Base-by-base conservation (phyloP, 345 rosid genomes). In the Acer saccharum region DNA sequence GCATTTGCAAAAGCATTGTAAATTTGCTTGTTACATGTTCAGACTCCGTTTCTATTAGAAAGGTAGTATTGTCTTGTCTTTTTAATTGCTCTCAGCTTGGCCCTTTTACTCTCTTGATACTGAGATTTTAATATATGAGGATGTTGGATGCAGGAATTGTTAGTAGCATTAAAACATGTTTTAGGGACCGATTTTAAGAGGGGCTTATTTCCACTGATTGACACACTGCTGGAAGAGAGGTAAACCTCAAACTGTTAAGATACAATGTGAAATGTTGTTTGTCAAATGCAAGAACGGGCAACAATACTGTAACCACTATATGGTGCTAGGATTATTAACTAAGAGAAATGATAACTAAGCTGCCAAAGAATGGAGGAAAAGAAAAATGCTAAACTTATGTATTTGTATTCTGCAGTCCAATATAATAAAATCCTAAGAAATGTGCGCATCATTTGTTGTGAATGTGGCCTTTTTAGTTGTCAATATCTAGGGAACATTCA, bases 11-110 rank as follows among this genome's bases (percentile, higher is more conserved):
- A 81, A 96, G 99, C 88, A 96, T 96, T 86, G 99, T 96, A 62
- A 94, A 92, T 86, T 85, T 96, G 84, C 99, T 96, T 81, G 97
- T 96, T 69, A 96, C 99, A 65, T 96, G 99, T 85, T 92, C 99
- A 54, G 99, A 94, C 79, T 94, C 98, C 21, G 99, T 93, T 29
- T 89, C 99, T 65, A 96, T 92, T 77, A 88, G 98, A 85, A 96
- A 93, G 97, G 99, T 92, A 75, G 77, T 23, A 44, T 35, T 65
- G 3, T 78, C 58, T 67, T 64, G 27, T 55, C 57, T 16, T 77
- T 75, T n/a, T 25, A 21, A 23, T 29, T 69, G 50, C 54, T 69
- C 62, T 73, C 35, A 57, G 71, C 54, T 43, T 78, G 50, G 27
- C 10, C 52, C 39, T 57, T 69, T 71, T 66, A 10, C 35, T 64